phyloP scores from a whole-genome alignment of 2,329 filamentous ascomycete genomes.

The Sporothrix phasma region DNA sequence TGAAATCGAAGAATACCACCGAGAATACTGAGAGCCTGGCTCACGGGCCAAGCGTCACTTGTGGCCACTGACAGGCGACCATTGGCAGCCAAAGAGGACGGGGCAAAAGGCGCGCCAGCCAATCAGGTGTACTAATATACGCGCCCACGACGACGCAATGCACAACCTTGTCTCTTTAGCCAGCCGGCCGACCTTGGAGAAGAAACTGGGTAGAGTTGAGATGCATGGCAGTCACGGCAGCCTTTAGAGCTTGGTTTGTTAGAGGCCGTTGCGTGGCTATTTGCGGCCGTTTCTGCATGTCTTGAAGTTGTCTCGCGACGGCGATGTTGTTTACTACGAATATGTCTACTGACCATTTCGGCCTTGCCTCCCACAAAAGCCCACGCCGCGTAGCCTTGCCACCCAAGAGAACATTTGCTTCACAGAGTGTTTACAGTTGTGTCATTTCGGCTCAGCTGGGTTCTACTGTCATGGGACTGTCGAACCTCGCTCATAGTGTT shows the following conservation, averaged over 20 bases:
- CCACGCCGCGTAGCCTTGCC: neutral
- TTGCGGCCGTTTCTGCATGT: neutral
- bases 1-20: neutral
- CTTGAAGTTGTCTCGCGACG: neutral
- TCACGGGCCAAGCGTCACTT: neutral
- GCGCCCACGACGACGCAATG: conserved; percentile 5
- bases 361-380: neutral
- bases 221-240: neutral
- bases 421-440: neutral
- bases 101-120: neutral
- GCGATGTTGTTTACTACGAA: neutral
- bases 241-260: neutral
- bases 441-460: neutral
- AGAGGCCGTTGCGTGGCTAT: neutral
- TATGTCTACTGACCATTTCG: neutral
- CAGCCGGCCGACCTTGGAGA: neutral
- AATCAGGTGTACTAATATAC: conserved; percentile 9
- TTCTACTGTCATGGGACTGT: too few relatives aligned
- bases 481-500: too few relatives aligned
- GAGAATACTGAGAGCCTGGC: neutral
- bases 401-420: too few relatives aligned
- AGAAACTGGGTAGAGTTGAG: neutral
- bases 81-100: neutral
- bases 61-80: neutral
- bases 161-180: neutral